Base-by-base conservation (phyloP, 371 early-diverging fungal genomes). In the Syncephalastrum racemosum region DNA sequence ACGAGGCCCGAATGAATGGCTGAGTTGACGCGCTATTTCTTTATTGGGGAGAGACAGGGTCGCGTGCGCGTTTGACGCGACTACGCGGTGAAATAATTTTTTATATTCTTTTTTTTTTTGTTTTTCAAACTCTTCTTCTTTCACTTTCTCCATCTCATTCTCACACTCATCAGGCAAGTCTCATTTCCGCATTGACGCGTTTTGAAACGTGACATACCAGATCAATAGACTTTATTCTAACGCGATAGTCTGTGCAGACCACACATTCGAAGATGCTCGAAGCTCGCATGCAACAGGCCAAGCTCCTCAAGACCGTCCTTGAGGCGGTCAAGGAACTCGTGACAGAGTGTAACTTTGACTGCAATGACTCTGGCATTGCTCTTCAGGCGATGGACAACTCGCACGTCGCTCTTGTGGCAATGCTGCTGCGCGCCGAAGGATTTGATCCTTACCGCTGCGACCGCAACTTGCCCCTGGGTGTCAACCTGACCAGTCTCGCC, bases 361-460 rank as follows among this genome's bases (percentile, higher is more conserved):
- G 97, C 77, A 91, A 85, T 50, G 96, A 97, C 62, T 80, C 89
- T 42, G 99, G 99, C 62, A 92, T 99, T 59, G 85, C 91, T 25
- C 84, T 99, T n/a, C 99, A 99, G 82, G 96, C 97, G 52, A 99
- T 99, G 98, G 99, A 99, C 79, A 93, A 89, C 81, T 90, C 96
- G 41, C 98, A 99, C 77, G 96, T 99, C 15, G 96, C 97, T 19
- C 85, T 99, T 53, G 95, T 95, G 8, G 83, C 95, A 24, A 85
- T 98, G 59, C 75, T 95, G 62, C 79, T 98, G 46, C 86, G 93
- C 54, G 75, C 89, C 40, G 88, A 91, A 49, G 95, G 93, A 15
- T 99, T 99, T 71, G 93, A 94, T 62, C 93, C 93, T 58, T 99
- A 90, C 83, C 89, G 99, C 58, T 95, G 94, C 74, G 97, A 98